phyloP scores from a whole-genome alignment of 139 green algal genomes.

The Trebouxia sp. region DNA sequence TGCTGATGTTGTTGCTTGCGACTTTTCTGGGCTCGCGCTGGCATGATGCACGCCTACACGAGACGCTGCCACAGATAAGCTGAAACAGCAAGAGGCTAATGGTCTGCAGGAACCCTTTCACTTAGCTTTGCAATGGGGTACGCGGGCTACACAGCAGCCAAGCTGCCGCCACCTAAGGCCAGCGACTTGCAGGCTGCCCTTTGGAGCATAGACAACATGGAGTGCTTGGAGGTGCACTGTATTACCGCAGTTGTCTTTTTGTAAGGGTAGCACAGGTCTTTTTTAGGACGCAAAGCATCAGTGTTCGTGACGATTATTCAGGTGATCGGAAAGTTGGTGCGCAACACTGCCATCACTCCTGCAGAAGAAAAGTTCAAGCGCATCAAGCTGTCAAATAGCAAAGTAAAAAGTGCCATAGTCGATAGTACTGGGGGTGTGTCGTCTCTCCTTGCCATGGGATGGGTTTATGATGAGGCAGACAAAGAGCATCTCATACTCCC shows the following conservation, averaged over 20 bases:
- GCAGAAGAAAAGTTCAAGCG: slow-evolving; percentile 34
- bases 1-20: no score
- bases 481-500: slow-evolving; percentile 34
- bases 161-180: slow-evolving; percentile 6
- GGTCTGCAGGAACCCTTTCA: no score
- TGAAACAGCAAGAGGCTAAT: no score
- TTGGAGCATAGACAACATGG: slow-evolving; percentile 21
- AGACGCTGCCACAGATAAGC: no score
- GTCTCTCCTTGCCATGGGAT: slow-evolving; percentile 41
- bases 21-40: no score
- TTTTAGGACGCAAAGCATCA: no score
- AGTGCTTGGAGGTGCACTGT: not conserved
- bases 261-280: no score
- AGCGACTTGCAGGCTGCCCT: slow-evolving; percentile 21
- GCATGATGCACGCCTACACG: no score
- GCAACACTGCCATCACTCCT: slow-evolving; percentile 25
- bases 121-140: no score
- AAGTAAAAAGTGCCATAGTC: slow-evolving; percentile 31
- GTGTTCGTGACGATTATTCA: no score
- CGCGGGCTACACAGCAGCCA: slow-evolving; percentile 25
- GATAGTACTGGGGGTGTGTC: slow-evolving; percentile 38
- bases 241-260: no score
- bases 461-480: slow-evolving; percentile 38
- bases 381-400: slow-evolving; percentile 40
- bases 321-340: slow-evolving; percentile 19